Evolutionary conservation across 2,329 filamentous ascomycete species (phyloP), one percentile per base, ranked within the genome.

Genomic region (Cordyceps cicadae): DNA sequence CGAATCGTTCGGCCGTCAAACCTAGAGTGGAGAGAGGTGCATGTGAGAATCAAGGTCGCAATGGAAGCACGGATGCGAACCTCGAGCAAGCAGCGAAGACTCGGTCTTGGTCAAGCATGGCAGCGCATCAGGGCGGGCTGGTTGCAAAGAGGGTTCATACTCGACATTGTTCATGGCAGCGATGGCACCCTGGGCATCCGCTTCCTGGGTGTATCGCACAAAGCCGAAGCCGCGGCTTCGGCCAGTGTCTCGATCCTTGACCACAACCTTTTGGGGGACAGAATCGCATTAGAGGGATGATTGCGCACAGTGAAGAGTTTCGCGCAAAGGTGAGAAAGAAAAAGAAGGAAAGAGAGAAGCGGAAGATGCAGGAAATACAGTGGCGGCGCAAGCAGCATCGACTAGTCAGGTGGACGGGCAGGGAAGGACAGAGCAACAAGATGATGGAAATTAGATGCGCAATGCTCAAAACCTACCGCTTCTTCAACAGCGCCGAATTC

Each of bases 211-310:
- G 77, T 93, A 99, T 68, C 92, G 89, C 65, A 99, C 93, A 75
- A 97, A 97, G 53, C 94, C 94, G 74, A 97, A 99, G 63, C 94
- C 94, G 75, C 94, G 90, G 81, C 92, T 97, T 75, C 93, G 91
- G 69, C 91, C 90, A 70, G 93, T 97, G 73, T 97, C 93, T 70
- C 92, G 90, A 76, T 99, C 93, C 80, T 96, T 97, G 70, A 97
- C 92, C 67, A 99, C 93, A 64, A 96, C 90, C 93, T 62, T 54
- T 49, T 52, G 59, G 59, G 39, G 34, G 39, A 37, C 21, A 56
- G 5, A 52, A 37, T 45, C 49, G 59, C 43, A 55, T 60, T 60
- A 60, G 59, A 60, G 59, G 59, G 51, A 50, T 32, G 24, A 50
- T 55, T 41, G 59, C 59, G 45, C 52, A 55, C 41, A 54, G 21